Conservation (phyloP, 805 yeast genomes). For the Saccharomycopsis lassenensis region DNA sequence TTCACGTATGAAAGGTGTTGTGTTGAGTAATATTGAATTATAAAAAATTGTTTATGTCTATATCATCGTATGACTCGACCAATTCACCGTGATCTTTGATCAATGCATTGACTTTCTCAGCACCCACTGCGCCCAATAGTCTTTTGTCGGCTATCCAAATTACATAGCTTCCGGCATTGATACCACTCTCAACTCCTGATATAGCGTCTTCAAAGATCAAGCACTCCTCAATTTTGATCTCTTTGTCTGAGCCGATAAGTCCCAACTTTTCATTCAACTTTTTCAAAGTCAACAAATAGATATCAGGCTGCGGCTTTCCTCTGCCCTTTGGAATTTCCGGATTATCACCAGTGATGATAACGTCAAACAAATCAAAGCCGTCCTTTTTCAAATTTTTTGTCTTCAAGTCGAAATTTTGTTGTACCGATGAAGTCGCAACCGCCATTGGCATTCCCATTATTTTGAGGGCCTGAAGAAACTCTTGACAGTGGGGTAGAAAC, state of each 20-base stretch:
- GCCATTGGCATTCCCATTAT: slow-evolving; percentile 63
- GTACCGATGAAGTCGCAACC: slow-evolving; percentile 77
- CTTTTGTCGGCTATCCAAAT: slow-evolving; percentile 89
- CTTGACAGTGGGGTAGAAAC: slow-evolving; percentile 80
- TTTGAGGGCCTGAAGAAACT: slow-evolving; percentile 46
- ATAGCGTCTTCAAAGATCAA: slow-evolving; percentile 91
- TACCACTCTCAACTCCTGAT: slow-evolving; percentile 82
- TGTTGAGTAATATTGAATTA: slow-evolving; percentile 3
- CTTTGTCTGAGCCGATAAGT: slow-evolving; percentile 21
- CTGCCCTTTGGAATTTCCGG: slow-evolving; percentile 68
- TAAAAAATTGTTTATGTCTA: slow-evolving; percentile 36
- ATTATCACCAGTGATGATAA: slow-evolving; percentile 81
- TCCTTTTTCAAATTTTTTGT: slow-evolving; percentile 50
- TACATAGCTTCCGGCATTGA: slow-evolving; percentile 74
- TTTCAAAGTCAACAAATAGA: slow-evolving; percentile 74
- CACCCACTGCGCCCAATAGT: slow-evolving; percentile 45
- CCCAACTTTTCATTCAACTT: slow-evolving; percentile 48
- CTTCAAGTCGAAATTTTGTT: slow-evolving; percentile 51
- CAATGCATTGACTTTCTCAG: slow-evolving; percentile 37
- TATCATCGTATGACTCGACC: slow-evolving; percentile 37
- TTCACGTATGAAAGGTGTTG: too few species aligned
- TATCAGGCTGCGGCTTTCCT: slow-evolving; percentile 92
- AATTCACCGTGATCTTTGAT: slow-evolving; percentile 51
- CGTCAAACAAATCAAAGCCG: slow-evolving; percentile 55
- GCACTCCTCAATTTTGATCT: slow-evolving; percentile 65